Evolutionary conservation across 257 asterid species (phyloP).

Genomic region (Solanum sitiens): DNA sequence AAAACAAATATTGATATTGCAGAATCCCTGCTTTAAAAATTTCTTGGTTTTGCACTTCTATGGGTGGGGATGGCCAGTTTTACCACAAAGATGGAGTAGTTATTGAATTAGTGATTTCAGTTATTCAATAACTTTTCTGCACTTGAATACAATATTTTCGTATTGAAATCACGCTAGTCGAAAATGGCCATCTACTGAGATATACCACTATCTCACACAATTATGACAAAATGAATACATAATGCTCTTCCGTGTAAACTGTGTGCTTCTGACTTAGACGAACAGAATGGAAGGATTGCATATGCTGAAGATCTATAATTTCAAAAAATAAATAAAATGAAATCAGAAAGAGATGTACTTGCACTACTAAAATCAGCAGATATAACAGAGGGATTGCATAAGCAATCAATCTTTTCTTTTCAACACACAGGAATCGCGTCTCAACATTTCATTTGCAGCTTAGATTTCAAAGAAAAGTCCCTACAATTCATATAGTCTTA

Average conservation of each 20-base stretch:
- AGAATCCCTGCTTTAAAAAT: background rate
- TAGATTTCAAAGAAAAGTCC: background rate
- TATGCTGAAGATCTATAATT: background rate
- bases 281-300: background rate
- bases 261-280: background rate
- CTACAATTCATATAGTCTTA: constrained; percentile 1
- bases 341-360: background rate
- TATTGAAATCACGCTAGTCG: background rate
- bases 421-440: background rate
- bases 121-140: background rate
- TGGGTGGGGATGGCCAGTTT: background rate
- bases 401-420: background rate
- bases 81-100: background rate
- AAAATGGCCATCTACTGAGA: background rate
- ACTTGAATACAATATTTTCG: background rate
- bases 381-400: background rate
- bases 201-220: background rate
- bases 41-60: background rate
- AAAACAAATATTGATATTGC: background rate
- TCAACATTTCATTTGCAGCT: background rate
- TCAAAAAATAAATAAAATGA: background rate
- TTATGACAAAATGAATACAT: background rate
- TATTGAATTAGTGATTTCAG: background rate
- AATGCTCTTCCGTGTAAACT: background rate
- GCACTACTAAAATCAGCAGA: background rate